Base-by-base conservation (phyloP, 176 grass and related monocot species). In the Phragmites australis region DNA sequence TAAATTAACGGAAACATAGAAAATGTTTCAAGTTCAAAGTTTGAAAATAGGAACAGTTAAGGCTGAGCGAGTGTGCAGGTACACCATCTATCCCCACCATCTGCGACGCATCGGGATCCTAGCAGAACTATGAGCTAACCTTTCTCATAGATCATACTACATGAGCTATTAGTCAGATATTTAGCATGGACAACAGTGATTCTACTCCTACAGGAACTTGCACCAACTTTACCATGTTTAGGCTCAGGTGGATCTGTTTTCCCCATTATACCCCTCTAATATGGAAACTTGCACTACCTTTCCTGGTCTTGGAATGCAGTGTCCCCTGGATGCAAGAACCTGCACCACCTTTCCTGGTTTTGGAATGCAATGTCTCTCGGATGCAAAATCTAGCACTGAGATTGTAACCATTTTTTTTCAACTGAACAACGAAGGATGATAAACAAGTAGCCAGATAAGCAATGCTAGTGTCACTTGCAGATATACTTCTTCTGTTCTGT, bases 141-240 rank as follows among this genome's bases (percentile, higher is more conserved):
- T 77, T 77, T 77, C 55, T 47, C 10, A 13, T n/a, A 46, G 40
- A 43, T 59, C 37, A 75, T 46, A 59, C 27, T 62, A 61, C 16
- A 61, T 61, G 42, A 16, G 5, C 25, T 46, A 77, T 8, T 13
- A 25, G 17, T 47, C 17, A 77, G 2, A 74, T 40, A 6, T 23
- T 13, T 9, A 60, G 40, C 55, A 76, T 27, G 37, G 23, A 16
- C 9, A 61, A 9, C 39, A 44, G 22, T 11, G 26, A 44, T 60
- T 75, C n/a, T 55, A 19, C 37, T 44, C 22, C 73, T 19, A 41
- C 4, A 9, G 23, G 14, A 59, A 44, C 1, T 43, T 46, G 54
- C 39, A 27, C 8, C 51, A 25, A n/a, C 52, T 59, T 29, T 59
- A 60, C 39, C 0, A 26, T 57, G 15, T 53, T 22, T 39, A 73